These are phyloP conservation scores for Neurospora sp. DNA, from an alignment of 495 filamentous ascomycete species.

Conservation along the genomic window DNA sequence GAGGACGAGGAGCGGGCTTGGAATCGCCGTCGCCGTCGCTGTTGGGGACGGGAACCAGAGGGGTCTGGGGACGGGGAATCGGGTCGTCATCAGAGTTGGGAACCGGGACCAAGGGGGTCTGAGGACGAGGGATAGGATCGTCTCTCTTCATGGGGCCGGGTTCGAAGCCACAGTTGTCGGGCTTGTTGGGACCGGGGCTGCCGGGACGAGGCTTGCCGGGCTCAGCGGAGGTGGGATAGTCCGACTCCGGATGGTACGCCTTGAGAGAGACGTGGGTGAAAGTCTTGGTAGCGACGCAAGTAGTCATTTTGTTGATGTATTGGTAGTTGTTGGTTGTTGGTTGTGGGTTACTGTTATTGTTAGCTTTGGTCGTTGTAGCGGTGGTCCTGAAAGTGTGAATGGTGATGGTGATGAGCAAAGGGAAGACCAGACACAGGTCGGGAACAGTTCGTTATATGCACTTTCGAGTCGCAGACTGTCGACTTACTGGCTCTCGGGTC, in stretches of 20 bases:
- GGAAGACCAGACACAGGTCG: neutral
- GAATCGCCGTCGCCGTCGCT: neutral
- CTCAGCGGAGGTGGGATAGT: neutral
- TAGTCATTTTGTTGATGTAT: neutral
- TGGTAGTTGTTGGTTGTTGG: neutral
- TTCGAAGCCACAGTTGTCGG: neutral
- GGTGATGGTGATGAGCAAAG: neutral
- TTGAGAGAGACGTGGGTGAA: neutral
- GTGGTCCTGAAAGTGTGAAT: neutral
- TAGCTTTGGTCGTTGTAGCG: neutral
- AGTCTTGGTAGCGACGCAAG: neutral
- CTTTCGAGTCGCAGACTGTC: neutral
- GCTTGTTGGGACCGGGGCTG: neutral
- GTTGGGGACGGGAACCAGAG: neutral
- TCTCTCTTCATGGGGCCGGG: neutral
- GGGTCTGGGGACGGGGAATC: neutral
- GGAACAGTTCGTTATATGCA: neutral
- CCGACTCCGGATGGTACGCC: neutral
- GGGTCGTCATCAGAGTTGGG: neutral
- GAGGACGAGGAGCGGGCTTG: neutral
- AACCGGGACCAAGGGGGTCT: neutral
- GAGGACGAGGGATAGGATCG: neutral
- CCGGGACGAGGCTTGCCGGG: neutral
- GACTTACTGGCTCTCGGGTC: rapidly evolving
- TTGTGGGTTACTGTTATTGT: neutral